These are phyloP conservation scores for Crucihimalaya himalaica DNA, from an alignment of 345 rosid genomes.

Conservation along the genomic window DNA sequence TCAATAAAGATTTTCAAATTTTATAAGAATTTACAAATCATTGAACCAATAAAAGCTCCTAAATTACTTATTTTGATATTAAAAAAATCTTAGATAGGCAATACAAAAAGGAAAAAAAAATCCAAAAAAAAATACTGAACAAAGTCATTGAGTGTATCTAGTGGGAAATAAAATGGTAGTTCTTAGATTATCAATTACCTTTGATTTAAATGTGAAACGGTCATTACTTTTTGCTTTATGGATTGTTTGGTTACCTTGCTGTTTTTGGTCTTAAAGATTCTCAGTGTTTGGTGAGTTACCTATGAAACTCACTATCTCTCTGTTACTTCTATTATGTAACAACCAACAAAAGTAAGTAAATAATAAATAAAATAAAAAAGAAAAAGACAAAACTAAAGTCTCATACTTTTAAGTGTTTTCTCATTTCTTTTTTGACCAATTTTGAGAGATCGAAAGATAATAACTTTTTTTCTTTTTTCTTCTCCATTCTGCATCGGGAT, in stretches of 20 bases:
- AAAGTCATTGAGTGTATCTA: conserved; percentile 7
- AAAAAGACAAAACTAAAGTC: conserved; percentile 41
- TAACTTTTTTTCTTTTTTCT: conserved; percentile 31
- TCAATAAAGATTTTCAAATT: too few species aligned
- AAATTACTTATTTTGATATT: not conserved
- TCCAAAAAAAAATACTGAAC: not conserved
- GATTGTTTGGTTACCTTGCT: conserved; percentile 27
- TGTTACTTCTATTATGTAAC: conserved; percentile 11
- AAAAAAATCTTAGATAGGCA: not conserved
- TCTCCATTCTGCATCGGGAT: conserved; percentile 43
- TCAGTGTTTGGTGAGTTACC: conserved; percentile 27
- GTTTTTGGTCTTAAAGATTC: conserved; percentile 20
- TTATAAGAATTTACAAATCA: too few species aligned
- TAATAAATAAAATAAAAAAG: not conserved
- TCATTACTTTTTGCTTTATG: conserved; percentile 26
- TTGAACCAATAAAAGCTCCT: too few species aligned
- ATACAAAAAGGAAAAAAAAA: too few species aligned
- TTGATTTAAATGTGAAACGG: conserved; percentile 31
- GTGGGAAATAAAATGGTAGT: conserved; percentile 25
- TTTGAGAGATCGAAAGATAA: conserved; percentile 36
- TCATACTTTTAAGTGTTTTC: conserved; percentile 30
- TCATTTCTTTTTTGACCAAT: conserved; percentile 37
- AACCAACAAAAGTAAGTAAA: not conserved
- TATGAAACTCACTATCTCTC: conserved; percentile 12
- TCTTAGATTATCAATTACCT: conserved; percentile 23